Percentiles rank a stretch among this genome's conserved stretches.
Evolutionary conservation across 345 rosid species (phyloP).

Genomic region (Populus pruinosa): DNA sequence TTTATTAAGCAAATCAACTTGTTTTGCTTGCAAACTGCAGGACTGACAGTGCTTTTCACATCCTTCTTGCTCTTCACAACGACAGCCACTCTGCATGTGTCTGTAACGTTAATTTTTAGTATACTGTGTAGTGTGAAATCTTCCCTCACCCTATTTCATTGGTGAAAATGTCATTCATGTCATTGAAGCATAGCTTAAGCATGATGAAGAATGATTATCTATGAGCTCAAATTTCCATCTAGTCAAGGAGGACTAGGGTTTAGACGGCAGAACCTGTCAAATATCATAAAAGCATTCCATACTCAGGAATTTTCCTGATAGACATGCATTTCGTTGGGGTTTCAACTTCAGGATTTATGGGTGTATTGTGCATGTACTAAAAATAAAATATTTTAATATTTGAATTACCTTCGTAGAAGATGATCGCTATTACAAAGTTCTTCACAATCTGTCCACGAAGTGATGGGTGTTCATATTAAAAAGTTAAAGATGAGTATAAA

Average conservation of each 20-base stretch:
- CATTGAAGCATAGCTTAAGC: not conserved
- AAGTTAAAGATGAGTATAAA: too few relatives aligned
- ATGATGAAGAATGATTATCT: not conserved
- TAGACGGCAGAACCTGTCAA: not conserved
- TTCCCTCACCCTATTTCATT: slow-evolving; percentile 9
- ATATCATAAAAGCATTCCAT: not conserved
- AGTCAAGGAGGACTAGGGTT: not conserved
- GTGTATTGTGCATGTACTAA: too few relatives aligned
- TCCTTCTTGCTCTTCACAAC: slow-evolving; percentile 19
- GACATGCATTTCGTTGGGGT: slow-evolving; percentile 54
- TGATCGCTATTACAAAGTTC: too few relatives aligned
- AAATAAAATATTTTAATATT: too few relatives aligned
- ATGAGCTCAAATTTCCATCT: not conserved
- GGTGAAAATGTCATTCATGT: not conserved
- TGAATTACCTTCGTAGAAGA: too few relatives aligned
- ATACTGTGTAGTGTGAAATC: slow-evolving; percentile 13
- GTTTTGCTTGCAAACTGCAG: too few relatives aligned
- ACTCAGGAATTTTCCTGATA: slow-evolving; percentile 67
- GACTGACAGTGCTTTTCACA: not conserved
- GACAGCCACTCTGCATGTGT: slow-evolving; percentile 55
- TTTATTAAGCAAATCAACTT: too few relatives aligned
- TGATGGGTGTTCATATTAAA: too few relatives aligned
- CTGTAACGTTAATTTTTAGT: slow-evolving; percentile 50
- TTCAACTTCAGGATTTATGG: slow-evolving; percentile 39
- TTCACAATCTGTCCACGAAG: too few relatives aligned